These are phyloP conservation scores for Crucihimalaya himalaica DNA, from an alignment of 345 rosid genomes.

Conservation along the genomic window DNA sequence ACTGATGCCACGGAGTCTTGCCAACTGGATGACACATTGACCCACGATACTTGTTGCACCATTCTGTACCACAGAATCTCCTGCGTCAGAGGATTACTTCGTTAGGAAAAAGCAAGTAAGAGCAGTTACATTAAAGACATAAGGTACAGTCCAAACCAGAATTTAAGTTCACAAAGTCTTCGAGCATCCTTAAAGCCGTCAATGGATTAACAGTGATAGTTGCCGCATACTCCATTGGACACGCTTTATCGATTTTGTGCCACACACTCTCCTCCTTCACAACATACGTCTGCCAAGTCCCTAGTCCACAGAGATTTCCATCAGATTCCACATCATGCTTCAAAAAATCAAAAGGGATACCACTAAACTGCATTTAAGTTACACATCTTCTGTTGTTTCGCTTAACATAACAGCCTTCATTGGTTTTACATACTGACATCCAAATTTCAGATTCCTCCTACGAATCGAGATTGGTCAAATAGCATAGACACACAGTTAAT, in stretches of 20 bases:
- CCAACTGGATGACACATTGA: constrained; percentile 87
- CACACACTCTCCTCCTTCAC: constrained; percentile 75
- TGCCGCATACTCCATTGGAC: constrained; percentile 85
- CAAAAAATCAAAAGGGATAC: not conserved
- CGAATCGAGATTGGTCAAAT: not conserved
- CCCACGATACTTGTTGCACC: constrained; percentile 93
- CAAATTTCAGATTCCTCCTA: constrained; percentile 12
- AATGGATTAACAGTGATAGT: constrained; percentile 89
- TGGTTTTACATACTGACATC: not conserved
- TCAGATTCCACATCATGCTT: not conserved
- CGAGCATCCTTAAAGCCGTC: constrained; percentile 87
- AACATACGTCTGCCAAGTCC: constrained; percentile 83
- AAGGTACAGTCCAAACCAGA: constrained; percentile 47
- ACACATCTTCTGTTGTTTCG: not conserved
- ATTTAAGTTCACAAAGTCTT: constrained; percentile 62
- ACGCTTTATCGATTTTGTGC: constrained; percentile 74
- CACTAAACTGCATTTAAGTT: not conserved
- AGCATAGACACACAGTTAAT: not conserved
- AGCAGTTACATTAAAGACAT: not conserved
- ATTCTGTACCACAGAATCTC: constrained; percentile 86
- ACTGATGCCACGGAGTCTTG: constrained; percentile 60
- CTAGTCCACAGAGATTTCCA: constrained; percentile 30
- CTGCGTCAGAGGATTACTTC: constrained; percentile 42
- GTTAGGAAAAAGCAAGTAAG: constrained; percentile 25
- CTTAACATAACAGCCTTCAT: not conserved